Base-by-base conservation (phyloP, 257 asterid genomes). In the Ilex asprella region DNA sequence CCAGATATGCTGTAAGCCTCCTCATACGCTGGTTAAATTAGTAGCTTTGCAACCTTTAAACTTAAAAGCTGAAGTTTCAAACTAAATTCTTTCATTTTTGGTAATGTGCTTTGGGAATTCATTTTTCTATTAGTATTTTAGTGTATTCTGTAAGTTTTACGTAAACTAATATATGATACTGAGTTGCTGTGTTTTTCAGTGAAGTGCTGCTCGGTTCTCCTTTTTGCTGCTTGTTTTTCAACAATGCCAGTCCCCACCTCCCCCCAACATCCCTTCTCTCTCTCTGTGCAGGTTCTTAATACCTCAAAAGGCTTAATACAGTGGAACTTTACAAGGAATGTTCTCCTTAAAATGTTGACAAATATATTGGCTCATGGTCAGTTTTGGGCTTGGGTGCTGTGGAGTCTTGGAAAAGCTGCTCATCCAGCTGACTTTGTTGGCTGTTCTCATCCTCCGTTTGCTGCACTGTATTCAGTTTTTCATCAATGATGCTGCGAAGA, bases 321-420 rank as follows among this genome's bases (percentile, higher is more conserved):
- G 97, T 78, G 63, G 99, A 93, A 78, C 91, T 93, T 43, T 87
- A 76, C 84, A 86, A 82, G 75, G 99, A 93, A 59, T 88, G 97
- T 61, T 85, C 97, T 68, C 85, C 94, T 35, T 94, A 86, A 68
- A 84, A 76, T 58, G 96, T 92, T 71, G 78, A 66, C 35, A 84
- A 86, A 68, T 93, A 89, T 78, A 62, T 89, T 65, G 73, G 75
- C 55, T 73, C 83, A 50, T 83, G 96, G 99, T 93, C 75, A 59
- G 85, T 63, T 30, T 67, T 66, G 21, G 16, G 29, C 15, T 61
- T 8, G 63, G 62, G 71, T 32, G 51, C 67, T 10, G 7, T 62
- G 14, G 15, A 35, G 39, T 57, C 51, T 54, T 52, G 39, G 59
- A 68, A 67, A 58, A 51, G 41, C 54, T 35, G 41, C 2, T 35